Base-by-base conservation (phyloP, 371 early-diverging fungal species). In the Mortierella polycephala region DNA sequence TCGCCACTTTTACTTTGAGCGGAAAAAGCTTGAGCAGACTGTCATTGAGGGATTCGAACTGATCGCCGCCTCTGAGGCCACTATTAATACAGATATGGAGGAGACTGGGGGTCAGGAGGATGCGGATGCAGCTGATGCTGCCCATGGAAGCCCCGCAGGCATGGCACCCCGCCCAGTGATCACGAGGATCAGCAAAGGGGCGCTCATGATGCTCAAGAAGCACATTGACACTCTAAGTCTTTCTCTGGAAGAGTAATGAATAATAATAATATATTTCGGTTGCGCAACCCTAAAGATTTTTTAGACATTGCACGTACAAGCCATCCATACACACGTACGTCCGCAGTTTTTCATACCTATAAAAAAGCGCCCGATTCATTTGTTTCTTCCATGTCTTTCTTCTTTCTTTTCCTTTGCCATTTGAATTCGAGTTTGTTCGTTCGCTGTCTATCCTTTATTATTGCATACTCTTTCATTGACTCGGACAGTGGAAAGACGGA, bases 11-110 rank as follows among this genome's bases (percentile, higher is more conserved):
- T 79, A 79, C 52, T 73, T 79, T 45, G 41, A 41, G 10, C 46
- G 58, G 45, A 41, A 56, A 12, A 79, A 79, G 47, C 41, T 79
- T 42, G 80, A 79, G 47, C 69, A 79, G 46, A 66, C 62, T 14
- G 80, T 79, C n/a, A 79, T 79, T 39, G 73, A 79, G 12, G 80
- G 80, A 7, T 37, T 79, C n/a, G 80, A 79, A 47, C 64, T 79
- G n/a, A 62, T 79, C 40, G 80, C 73, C 8, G 54, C 66, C 12
- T 69, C 80, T 9, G 80, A 79, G 45, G 68, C 60, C 62, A 39
- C n/a, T n/a, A n/a, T n/a, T n/a, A n/a, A n/a, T n/a, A n/a, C 30
- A 30, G 30, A 30, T 30, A 30, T 30, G 30, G 30, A 30, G 1
- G 54, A 50, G 13, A 20, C 62, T 6, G 57, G 64, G 20, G 44